Base-by-base conservation (phyloP, 805 yeast species). In the Blastobotrys parvus region DNA sequence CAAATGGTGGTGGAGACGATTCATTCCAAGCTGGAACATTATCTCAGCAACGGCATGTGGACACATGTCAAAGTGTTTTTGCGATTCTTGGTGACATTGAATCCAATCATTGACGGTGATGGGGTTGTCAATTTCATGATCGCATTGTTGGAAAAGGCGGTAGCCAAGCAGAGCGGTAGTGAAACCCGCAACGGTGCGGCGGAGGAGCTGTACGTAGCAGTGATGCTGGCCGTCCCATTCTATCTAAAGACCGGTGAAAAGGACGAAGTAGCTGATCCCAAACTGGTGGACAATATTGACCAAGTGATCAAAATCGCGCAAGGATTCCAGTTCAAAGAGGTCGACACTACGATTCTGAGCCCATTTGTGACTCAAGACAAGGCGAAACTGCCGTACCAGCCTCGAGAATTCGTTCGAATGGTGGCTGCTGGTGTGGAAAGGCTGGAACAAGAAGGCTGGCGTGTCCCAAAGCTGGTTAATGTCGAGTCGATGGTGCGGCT, bases 21-120 rank as follows among this genome's bases (percentile, higher is more conserved):
- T 50, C 88, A 82, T 50, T 71, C 72, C 20, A 74, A 76, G 54
- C 67, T 80, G 15, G 84, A 83, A 53, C 69, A 64, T 17, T 67
- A 78, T 35, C 60, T 86, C 39, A 71, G 74, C 5, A 54, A 58
- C 11, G 62, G 63, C 18, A 52, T 56, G 16, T 83, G 86, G 77
- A 80, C 80, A 48, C 76, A 77, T 50, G 59, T 85, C 49, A 89
- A 90, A 61, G 68, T 83, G 10, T 63, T 80, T 13, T 55, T 86
- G 46, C 76, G 95, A 55, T 78, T 88, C 49, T 64, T 86, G 49
- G 77, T 87, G 0, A 61, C 80, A 2, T 63, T 88, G 49, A 60
- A 78, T 1, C 82, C 87, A 2, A 74, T 87, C 25, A 62, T 86
- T 39, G 60, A 63, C 3, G 76, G 72, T 20, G 72, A 72, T 29